A percentile compares a stretch with the other conserved stretches of the same genome.
Conservation (phyloP, 192 early-diverging fungal genomes). For the Kappamyces sp. region DNA sequence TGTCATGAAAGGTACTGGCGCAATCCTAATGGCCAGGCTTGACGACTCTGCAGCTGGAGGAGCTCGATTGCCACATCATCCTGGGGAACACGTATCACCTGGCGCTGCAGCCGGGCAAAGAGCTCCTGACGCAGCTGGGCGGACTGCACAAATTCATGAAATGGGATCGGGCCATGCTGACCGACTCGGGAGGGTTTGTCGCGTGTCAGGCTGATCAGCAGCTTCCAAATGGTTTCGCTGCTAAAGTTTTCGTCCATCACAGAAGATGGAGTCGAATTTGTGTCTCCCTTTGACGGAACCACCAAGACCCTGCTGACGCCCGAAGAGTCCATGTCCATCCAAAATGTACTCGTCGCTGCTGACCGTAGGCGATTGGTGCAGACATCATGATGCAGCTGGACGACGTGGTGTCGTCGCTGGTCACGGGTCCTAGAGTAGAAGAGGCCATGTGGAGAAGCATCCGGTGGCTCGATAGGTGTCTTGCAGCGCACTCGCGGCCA, state of each 20-base stretch:
- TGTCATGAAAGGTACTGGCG: conserved; percentile 78
- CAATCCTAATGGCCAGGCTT: no score
- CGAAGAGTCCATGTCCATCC: conserved; percentile 78
- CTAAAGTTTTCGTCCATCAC: conserved; percentile 77
- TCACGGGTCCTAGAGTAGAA: conserved; percentile 73
- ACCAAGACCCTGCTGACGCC: conserved; percentile 78
- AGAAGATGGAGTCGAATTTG: conserved; percentile 80
- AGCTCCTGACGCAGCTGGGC: conserved; percentile 65
- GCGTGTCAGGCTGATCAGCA: conserved; percentile 44
- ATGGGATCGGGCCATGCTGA: conserved; percentile 74
- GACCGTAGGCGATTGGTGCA: no score
- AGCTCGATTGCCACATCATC: conserved; percentile 75
- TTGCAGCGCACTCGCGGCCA: conserved; percentile 65
- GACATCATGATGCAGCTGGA: conserved; percentile 93
- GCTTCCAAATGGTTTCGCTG: conserved; percentile 88
- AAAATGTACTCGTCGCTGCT: conserved; percentile 72
- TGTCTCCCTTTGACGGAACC: conserved; percentile 71
- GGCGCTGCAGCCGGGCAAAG: conserved; percentile 58
- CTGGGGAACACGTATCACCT: conserved; percentile 85
- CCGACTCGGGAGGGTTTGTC: conserved; percentile 27
- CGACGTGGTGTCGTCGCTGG: conserved; percentile 80
- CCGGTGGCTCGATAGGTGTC: conserved; percentile 82
- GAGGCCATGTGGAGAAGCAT: conserved; percentile 87
- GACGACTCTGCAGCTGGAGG: conserved; percentile 67
- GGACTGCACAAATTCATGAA: conserved; percentile 76